phyloP scores from a whole-genome alignment of 306 rosid genomes.

The Trichosanthes truncata region DNA sequence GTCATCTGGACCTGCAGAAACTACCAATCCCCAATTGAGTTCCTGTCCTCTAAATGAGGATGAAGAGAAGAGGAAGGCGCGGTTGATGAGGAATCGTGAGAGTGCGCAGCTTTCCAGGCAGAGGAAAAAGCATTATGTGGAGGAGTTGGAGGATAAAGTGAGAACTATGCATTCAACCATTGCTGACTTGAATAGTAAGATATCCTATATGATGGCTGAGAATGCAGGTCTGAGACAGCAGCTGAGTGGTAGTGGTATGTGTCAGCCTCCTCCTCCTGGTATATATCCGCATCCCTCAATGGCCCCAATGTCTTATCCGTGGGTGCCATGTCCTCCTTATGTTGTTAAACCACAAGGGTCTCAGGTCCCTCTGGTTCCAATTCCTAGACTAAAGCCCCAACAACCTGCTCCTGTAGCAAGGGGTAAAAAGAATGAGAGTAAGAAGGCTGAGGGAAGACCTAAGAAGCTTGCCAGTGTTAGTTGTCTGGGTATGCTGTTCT shows the following conservation, averaged over 20 bases:
- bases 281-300: constrained; percentile 67
- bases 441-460: constrained; percentile 60
- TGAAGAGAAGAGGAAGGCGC: constrained; percentile 58
- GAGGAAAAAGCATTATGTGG: constrained; percentile 95
- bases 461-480: constrained; percentile 96
- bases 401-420: constrained; percentile 38
- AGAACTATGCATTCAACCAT: constrained; percentile 74
- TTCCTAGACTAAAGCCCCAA: constrained; percentile 78
- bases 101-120: constrained; percentile 98
- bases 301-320: constrained; percentile 67
- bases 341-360: constrained; percentile 74
- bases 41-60: constrained; percentile 23
- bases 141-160: constrained; percentile 89
- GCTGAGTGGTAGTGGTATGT: constrained; percentile 47
- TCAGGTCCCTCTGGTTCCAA: constrained; percentile 82
- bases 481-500: constrained; percentile 75
- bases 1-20: constrained; percentile 26
- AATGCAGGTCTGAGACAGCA: constrained; percentile 82
- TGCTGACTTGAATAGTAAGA: constrained; percentile 61
- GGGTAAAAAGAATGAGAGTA: constrained; percentile 39
- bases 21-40: constrained; percentile 10
- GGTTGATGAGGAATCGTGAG: constrained; percentile 89
- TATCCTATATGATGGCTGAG: constrained; percentile 70
- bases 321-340: constrained; percentile 73
- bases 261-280: constrained; percentile 49